These are phyloP conservation scores for Leptographium radiaticola DNA, from an alignment of 2,329 filamentous ascomycete species.

Conservation along the genomic window DNA sequence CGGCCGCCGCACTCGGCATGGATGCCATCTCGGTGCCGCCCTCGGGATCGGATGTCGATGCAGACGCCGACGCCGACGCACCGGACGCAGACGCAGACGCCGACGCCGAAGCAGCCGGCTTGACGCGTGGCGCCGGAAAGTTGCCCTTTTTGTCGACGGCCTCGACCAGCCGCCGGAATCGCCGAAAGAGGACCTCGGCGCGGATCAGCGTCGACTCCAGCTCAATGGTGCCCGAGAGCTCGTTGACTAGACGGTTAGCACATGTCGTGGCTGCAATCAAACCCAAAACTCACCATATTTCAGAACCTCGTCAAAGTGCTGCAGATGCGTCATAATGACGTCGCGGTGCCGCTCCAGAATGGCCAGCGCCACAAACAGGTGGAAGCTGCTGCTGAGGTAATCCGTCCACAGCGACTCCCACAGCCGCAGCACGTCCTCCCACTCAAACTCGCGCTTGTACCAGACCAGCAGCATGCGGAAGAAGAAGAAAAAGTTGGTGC, in stretches of 20 bases:
- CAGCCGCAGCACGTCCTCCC: constrained; percentile 70
- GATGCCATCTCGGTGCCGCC: constrained; percentile 1
- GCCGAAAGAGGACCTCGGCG: constrained; percentile 76
- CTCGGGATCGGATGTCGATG: not conserved
- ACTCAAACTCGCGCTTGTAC: constrained; percentile 96
- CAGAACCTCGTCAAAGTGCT: constrained; percentile 91
- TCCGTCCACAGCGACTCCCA: constrained; percentile 97
- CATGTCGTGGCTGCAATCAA: too few species aligned
- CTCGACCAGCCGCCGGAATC: constrained; percentile 80
- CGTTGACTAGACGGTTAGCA: constrained; percentile 54
- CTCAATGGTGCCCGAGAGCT: constrained; percentile 87
- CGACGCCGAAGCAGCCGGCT: not conserved
- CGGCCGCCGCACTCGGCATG: not conserved
- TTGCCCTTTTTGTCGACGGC: constrained; percentile 84
- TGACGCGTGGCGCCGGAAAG: constrained; percentile 49
- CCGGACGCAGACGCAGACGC: not conserved
- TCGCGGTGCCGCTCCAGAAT: constrained; percentile 94
- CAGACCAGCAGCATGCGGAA: constrained; percentile 98
- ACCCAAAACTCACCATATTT: constrained; percentile 65
- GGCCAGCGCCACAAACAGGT: constrained; percentile 84
- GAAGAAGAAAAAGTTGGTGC: constrained; percentile 99
- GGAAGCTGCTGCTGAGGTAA: constrained; percentile 76
- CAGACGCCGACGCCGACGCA: not conserved
- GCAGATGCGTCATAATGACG: constrained; percentile 87
- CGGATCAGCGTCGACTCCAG: constrained; percentile 74